Evolutionary conservation across 176 grass and related monocot species (phyloP), one percentile per base, ranked within the genome.

Genomic region (Aegilops longissima): DNA sequence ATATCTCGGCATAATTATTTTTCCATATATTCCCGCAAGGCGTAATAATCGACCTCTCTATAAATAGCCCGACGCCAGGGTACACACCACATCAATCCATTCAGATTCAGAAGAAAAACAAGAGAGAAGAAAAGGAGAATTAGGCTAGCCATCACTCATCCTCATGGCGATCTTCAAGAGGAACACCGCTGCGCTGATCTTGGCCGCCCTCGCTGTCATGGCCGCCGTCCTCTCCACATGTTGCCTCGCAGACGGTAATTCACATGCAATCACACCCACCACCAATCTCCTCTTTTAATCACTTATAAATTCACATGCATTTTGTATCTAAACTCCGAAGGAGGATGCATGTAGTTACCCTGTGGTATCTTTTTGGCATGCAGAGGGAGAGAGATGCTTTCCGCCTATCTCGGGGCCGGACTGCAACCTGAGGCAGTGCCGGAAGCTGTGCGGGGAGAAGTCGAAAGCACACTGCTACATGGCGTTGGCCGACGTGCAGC

Each of bases 121-220:
- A 8, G 6, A 21, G 14, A 58, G 54, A 58, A 58, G 54, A 17
- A 17, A 52, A 52, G 54, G 54, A 58, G 6, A 58, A 58, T 21
- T 12, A 65, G 24, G 62, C 4, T 11, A 38, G 33, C 67, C 1
- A 34, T 9, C 33, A 70, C 34, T 18, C 67, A 21, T 70, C 33
- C 9, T 70, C 39, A 73, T 73, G 70, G 39, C n/a, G 12, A 73
- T 45, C 39, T 73, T 73, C 70, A 73, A 73, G 70, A 73, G n/a
- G 21, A 73, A 24, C 70, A 45, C 24, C n/a, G 1, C 11, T 21
- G 12, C 42, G 12, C 0, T 14, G 39, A 13, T 12, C 39, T 45
- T 73, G 21, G 70, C 42, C 23, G 39, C 39, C 39, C n/a, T 73
- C 5, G 42, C 42, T 0, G 39, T 73, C n/a, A 73, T 73, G 39